Conservation (phyloP, 2,329 filamentous ascomycete genomes). For the Pleochaeta shiraiana region DNA sequence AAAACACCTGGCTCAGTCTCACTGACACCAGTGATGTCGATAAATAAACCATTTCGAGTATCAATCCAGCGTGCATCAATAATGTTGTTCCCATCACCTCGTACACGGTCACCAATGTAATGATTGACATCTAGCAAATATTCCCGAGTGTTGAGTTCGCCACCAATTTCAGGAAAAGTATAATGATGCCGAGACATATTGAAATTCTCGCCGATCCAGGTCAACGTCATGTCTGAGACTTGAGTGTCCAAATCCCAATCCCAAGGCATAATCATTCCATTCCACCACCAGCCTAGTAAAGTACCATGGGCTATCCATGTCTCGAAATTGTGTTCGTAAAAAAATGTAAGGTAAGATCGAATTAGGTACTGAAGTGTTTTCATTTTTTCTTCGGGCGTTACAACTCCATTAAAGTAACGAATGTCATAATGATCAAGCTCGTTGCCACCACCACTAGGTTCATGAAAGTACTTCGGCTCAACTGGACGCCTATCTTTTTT, state of each 20-base stretch:
- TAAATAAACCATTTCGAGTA: conserved; percentile 49
- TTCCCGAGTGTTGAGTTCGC: conserved; percentile 23
- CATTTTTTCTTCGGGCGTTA: conserved; percentile 44
- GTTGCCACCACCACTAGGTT: conserved; percentile 36
- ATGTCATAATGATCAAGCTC: conserved; percentile 51
- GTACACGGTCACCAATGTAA: conserved; percentile 35
- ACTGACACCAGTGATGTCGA: conserved; percentile 61
- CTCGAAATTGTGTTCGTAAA: conserved; percentile 41
- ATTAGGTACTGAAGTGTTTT: conserved; percentile 46
- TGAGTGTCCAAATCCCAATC: conserved; percentile 73
- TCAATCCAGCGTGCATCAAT: conserved; percentile 79
- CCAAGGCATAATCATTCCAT: conserved; percentile 55
- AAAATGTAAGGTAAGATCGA: conserved; percentile 48
- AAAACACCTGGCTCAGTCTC: conserved; percentile 51
- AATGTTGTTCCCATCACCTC: conserved; percentile 50
- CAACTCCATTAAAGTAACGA: conserved; percentile 40
- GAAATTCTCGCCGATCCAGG: conserved; percentile 38
- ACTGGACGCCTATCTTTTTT: no score
- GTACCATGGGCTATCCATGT: conserved; percentile 80
- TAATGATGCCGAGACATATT: conserved; percentile 38
- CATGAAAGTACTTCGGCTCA: conserved; percentile 20
- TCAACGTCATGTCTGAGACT: conserved; percentile 43
- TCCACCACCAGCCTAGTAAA: conserved; percentile 80
- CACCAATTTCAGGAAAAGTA: conserved; percentile 21
- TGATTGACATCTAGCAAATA: conserved; percentile 67